Conservation (phyloP, 2,329 filamentous ascomycete genomes). For the Magnaporthiopsis incrustans region DNA sequence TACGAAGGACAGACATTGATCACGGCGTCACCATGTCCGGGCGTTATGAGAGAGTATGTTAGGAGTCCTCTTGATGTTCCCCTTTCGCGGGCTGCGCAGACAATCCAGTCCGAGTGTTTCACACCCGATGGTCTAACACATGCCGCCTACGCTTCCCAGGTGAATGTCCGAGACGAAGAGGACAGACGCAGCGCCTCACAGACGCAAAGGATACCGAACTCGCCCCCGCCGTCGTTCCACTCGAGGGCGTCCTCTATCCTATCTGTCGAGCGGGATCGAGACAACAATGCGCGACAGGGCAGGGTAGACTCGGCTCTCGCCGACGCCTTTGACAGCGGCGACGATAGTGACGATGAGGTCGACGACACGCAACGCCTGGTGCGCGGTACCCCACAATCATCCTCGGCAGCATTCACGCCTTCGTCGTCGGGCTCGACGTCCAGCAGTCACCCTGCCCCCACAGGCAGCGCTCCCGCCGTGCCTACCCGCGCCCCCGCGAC, state of each 20-base stretch:
- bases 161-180: constrained; percentile 52
- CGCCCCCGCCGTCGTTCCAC: constrained; percentile 76
- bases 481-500: constrained; percentile 22
- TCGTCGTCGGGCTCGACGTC: constrained; percentile 10
- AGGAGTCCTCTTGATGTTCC: background rate
- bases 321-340: constrained; percentile 84
- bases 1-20: too few species aligned
- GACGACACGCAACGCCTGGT: constrained; percentile 85
- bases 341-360: constrained; percentile 64
- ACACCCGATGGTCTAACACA: constrained; percentile 12
- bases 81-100: background rate
- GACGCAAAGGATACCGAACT: constrained; percentile 40
- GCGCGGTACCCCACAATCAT: constrained; percentile 42
- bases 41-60: constrained; percentile 50
- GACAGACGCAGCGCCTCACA: constrained; percentile 22
- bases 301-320: constrained; percentile 71
- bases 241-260: constrained; percentile 66
- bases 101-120: background rate
- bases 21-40: constrained; percentile 35
- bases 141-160: constrained; percentile 25
- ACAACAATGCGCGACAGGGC: constrained; percentile 23
- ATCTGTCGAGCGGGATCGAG: constrained; percentile 27
- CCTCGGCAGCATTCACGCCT: constrained; percentile 13
- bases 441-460: background rate
- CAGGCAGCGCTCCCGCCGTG: constrained; percentile 11